A percentile compares a stretch with the other conserved stretches of the same genome.
Conservation (phyloP, 108 stramenopile species). For the Skeletonema menzelii region DNA sequence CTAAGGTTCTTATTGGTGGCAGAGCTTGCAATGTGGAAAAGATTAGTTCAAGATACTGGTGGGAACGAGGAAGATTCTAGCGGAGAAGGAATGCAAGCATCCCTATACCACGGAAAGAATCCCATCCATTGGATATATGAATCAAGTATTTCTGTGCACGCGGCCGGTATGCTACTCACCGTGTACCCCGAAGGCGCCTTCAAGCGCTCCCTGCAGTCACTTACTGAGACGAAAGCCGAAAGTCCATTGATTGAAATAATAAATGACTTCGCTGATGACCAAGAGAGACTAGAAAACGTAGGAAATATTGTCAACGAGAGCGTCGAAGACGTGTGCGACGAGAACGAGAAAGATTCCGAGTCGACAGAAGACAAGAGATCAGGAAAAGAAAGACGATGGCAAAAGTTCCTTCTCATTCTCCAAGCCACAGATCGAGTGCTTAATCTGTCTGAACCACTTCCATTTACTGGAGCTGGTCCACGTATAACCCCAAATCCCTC, state of each 20-base stretch:
- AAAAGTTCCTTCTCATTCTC: slow-evolving; percentile 30
- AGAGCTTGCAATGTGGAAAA: slow-evolving; percentile 37
- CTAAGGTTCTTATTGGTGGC: slow-evolving; percentile 32
- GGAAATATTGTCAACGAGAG: background rate
- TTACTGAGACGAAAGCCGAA: background rate
- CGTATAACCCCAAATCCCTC: too few species aligned
- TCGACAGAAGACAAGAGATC: too few species aligned
- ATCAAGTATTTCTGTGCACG: slow-evolving; percentile 69
- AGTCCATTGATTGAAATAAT: slow-evolving; percentile 38
- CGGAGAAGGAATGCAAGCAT: background rate
- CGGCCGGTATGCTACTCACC: slow-evolving; percentile 48
- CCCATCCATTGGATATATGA: slow-evolving; percentile 39
- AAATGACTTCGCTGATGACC: slow-evolving; percentile 34
- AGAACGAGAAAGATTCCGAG: slow-evolving; percentile 3
- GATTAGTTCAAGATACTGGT: background rate
- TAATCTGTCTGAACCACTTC: background rate
- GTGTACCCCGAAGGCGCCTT: slow-evolving; percentile 37
- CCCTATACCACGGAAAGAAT: slow-evolving; percentile 27
- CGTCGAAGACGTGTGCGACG: too few species aligned
- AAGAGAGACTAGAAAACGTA: background rate
- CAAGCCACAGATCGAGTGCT: slow-evolving; percentile 19
- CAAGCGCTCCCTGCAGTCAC: slow-evolving; percentile 22
- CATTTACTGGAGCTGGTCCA: too few species aligned
- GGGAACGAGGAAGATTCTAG: background rate
- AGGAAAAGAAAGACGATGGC: too few species aligned